A percentile compares a stretch with the other conserved stretches of the same genome.
These are phyloP conservation scores for Bacterosira constricta DNA, from an alignment of 108 stramenopile species.

Conservation along the genomic window DNA sequence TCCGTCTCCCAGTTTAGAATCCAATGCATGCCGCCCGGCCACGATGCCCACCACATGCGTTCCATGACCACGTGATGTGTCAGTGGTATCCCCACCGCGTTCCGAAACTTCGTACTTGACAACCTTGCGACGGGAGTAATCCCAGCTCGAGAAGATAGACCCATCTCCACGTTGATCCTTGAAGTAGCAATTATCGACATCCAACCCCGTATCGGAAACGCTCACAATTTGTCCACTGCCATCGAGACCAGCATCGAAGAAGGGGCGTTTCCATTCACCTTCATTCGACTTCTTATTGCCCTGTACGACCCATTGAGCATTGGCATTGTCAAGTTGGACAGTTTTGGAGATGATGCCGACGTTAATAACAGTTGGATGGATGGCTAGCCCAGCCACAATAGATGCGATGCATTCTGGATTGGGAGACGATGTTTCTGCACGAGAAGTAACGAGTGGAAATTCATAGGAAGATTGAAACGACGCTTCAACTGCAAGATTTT, in stretches of 20 bases:
- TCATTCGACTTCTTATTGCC: slow-evolving; percentile 11
- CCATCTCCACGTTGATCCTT: slow-evolving; percentile 26
- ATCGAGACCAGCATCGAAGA: slow-evolving; percentile 35
- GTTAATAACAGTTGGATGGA: slow-evolving; percentile 19
- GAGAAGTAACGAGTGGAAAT: neutral
- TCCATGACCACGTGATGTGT: slow-evolving; percentile 47
- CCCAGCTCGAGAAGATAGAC: slow-evolving; percentile 21
- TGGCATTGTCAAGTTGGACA: slow-evolving; percentile 14
- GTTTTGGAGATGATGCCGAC: slow-evolving; percentile 19
- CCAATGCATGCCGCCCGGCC: slow-evolving; percentile 27
- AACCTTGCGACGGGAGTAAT: slow-evolving; percentile 37
- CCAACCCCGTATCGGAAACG: slow-evolving; percentile 49
- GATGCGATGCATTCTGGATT: slow-evolving; percentile 16
- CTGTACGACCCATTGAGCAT: slow-evolving; percentile 19
- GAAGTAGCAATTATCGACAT: slow-evolving; percentile 50
- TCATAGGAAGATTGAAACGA: slow-evolving; percentile 28
- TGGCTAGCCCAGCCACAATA: slow-evolving; percentile 9
- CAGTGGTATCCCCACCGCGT: slow-evolving; percentile 19
- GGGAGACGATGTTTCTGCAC: neutral
- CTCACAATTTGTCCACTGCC: slow-evolving; percentile 52
- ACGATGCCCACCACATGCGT: slow-evolving; percentile 54
- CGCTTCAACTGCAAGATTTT: slow-evolving; percentile 1
- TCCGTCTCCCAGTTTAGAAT: slow-evolving; percentile 16
- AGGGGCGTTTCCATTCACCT: slow-evolving; percentile 25
- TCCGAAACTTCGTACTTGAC: slow-evolving; percentile 37